Evolutionary conservation across 169 alveolate species (phyloP), one percentile per base, ranked within the genome.

Genomic region (Cardiosporidium cionae): DNA sequence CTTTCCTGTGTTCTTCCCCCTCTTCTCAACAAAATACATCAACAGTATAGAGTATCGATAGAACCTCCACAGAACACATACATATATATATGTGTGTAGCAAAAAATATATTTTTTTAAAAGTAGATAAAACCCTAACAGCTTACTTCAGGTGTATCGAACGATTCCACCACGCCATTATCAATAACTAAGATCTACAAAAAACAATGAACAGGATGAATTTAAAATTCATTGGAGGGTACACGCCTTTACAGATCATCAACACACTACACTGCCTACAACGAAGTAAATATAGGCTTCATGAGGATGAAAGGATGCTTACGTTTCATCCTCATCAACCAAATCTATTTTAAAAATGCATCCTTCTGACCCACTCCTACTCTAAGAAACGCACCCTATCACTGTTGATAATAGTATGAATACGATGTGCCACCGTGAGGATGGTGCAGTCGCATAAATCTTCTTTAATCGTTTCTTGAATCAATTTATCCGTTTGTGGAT

Each of bases 381-480:
- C 27, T 44, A 16, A 44, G n/a, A 44, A 16, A 4, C 27, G 64
- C n/a, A 90, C 88, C 78, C 81, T 81, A 80, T 90, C 95, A 37
- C 83, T 85, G 80, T 90, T 88, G 2, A 86, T 72, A 63, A 92
- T 87, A 3, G 95, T 92, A 34, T 92, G 85, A 1, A 90, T 87
- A 52, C 93, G 80, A 73, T 92, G 95, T 25, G 96, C 96, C 68
- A 92, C 89, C 0, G 94, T 87, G 54, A 92, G 74, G 66, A 87
- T 86, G 4, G 95, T 92, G 27, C 92, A 84, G 29, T 80, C 89
- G 28, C 72, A 63, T 66, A 90, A 89, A 7, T 85, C 84, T 36
- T 75, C 52, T 54, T 72, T 77, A 32, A 86, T 80, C 7, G 92
- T 82, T 33, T 86, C 74, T 70, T 74, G 74, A 1, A 89, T 89